These are phyloP conservation scores for Serendipita indica DNA, from an alignment of 768 basidiomycete genomes.

Conservation along the genomic window DNA sequence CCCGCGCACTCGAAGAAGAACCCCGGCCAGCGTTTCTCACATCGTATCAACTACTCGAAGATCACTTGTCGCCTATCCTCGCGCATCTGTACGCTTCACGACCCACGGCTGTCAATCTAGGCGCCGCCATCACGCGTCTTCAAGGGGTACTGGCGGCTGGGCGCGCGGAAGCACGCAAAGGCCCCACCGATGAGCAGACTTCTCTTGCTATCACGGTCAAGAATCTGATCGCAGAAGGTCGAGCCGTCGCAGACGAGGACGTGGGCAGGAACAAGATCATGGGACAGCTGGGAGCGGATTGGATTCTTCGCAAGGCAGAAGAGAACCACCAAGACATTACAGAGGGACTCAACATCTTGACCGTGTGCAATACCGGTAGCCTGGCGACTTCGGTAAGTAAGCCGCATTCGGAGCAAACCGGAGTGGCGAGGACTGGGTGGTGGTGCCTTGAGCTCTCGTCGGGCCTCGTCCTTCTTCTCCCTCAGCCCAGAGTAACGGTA, in stretches of 20 bases:
- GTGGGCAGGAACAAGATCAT: constrained; percentile 74
- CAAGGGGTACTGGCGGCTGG: constrained; percentile 30
- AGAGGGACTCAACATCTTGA: constrained; percentile 60
- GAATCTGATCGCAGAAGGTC: constrained; percentile 55
- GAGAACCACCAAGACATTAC: constrained; percentile 25
- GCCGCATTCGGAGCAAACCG: too few relatives aligned
- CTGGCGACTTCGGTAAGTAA: constrained; percentile 74
- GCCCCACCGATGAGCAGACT: background rate
- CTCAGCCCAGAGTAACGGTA: background rate
- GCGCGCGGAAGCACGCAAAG: background rate
- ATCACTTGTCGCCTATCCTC: constrained; percentile 43
- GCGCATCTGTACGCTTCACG: constrained; percentile 69
- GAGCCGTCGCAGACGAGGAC: constrained; percentile 71
- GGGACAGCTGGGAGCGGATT: constrained; percentile 72
- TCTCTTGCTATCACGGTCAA: constrained; percentile 25
- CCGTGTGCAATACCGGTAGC: constrained; percentile 95
- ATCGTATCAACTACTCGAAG: constrained; percentile 36
- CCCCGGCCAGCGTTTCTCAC: constrained; percentile 40
- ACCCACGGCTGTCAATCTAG: constrained; percentile 95
- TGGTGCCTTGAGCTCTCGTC: background rate
- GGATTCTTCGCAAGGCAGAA: constrained; percentile 48
- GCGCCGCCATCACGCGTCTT: constrained; percentile 68
- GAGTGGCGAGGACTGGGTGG: too few relatives aligned
- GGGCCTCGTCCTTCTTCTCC: background rate
- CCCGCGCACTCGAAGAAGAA: constrained; percentile 32